phyloP scores from a whole-genome alignment of 2,329 filamentous ascomycete genomes.

The Scytalidium sp. region DNA sequence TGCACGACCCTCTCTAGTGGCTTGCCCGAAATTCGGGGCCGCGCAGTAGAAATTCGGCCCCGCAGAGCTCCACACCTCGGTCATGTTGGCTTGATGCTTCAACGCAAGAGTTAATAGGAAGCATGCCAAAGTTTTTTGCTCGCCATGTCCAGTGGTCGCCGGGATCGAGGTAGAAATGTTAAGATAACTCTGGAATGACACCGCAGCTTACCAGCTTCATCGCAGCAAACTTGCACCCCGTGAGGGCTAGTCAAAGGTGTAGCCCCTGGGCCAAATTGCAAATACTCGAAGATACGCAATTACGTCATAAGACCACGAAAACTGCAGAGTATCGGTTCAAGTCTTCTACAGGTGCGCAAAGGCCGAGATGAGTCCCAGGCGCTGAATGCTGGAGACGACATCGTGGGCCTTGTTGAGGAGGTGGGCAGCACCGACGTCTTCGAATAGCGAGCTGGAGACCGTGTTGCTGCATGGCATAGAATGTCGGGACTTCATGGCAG shows the following conservation, averaged over 20 bases:
- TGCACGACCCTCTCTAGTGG: no score
- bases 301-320: background rate
- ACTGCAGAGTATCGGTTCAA: background rate
- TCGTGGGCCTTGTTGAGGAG: constrained; percentile 41
- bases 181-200: background rate
- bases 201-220: background rate
- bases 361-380: background rate
- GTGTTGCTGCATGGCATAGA: constrained; percentile 52
- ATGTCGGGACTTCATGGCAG: constrained; percentile 46
- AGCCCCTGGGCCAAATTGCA: background rate
- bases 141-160: no score
- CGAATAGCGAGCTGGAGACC: constrained; percentile 51
- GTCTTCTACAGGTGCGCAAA: background rate
- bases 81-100: no score
- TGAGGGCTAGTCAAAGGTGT: background rate
- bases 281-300: background rate
- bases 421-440: constrained; percentile 46
- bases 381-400: background rate
- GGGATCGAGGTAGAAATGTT: no score
- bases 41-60: no score
- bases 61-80: no score
- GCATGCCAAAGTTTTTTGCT: no score
- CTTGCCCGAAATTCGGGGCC: no score
- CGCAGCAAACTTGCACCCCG: background rate
- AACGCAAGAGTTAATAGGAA: no score